phyloP scores from a whole-genome alignment of 108 stramenopile species.

The Pelagomonas calceolata region DNA sequence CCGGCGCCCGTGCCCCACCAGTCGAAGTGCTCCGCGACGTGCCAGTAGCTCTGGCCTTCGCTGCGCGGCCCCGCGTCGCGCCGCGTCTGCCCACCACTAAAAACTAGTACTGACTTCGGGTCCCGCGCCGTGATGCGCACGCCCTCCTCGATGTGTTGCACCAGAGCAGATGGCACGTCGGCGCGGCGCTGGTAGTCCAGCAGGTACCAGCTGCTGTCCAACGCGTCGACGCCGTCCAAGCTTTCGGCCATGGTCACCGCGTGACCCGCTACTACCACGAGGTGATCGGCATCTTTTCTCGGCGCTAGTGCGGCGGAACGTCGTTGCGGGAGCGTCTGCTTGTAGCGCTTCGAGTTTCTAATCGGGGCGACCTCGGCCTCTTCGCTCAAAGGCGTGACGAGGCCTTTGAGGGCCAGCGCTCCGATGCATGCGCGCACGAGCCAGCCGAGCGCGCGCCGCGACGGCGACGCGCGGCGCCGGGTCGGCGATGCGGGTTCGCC shows the following conservation, averaged over 20 bases:
- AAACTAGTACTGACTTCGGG: conserved; percentile 64
- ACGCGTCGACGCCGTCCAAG: conserved; percentile 21
- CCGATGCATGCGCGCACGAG: too few species aligned
- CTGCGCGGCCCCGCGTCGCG: conserved; percentile 54
- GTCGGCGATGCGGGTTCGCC: too few species aligned
- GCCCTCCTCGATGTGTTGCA: conserved; percentile 73
- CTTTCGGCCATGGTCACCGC: conserved; percentile 32
- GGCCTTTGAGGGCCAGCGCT: too few species aligned
- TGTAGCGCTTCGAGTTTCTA: too few species aligned
- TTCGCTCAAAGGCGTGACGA: too few species aligned
- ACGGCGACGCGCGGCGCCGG: too few species aligned
- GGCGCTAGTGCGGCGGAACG: too few species aligned
- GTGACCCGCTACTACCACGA: conserved; percentile 42
- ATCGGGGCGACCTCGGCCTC: too few species aligned
- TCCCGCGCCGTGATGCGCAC: conserved; percentile 58
- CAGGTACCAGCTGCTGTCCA: conserved; percentile 78
- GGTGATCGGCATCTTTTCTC: too few species aligned
- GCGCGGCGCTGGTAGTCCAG: conserved; percentile 69
- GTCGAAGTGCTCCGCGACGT: conserved; percentile 33
- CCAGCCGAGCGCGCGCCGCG: too few species aligned
- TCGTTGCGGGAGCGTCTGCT: too few species aligned
- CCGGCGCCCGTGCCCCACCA: conserved; percentile 32
- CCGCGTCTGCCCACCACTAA: conserved; percentile 87
- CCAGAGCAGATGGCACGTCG: conserved; percentile 75
- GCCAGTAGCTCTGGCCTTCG: conserved; percentile 35